A percentile compares a stretch with the other conserved stretches of the same genome.
Conservation (phyloP, 1,284 basidiomycete genomes). For the Heterobasidion annosum region DNA sequence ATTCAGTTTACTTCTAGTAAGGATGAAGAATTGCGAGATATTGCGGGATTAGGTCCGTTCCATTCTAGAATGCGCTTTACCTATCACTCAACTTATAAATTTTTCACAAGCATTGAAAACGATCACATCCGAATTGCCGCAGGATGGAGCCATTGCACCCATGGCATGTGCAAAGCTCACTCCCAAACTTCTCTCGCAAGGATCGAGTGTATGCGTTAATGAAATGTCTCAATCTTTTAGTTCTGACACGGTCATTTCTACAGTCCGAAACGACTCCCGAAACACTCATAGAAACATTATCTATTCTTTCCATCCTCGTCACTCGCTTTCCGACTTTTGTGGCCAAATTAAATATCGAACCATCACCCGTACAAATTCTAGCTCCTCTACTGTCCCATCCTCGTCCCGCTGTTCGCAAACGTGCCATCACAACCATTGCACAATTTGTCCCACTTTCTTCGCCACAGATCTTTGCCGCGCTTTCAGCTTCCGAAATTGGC, state of each 20-base stretch:
- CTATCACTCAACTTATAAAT: conserved; percentile 1
- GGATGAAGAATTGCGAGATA: conserved; percentile 88
- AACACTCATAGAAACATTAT: conserved; percentile 81
- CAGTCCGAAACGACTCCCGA: conserved; percentile 72
- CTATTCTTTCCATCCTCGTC: conserved; percentile 88
- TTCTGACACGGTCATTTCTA: background rate
- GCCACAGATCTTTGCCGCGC: conserved; percentile 41
- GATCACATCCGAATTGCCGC: conserved; percentile 83
- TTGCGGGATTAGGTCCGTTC: conserved; percentile 79
- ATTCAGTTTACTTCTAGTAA: conserved; percentile 79
- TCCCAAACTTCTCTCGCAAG: conserved; percentile 74
- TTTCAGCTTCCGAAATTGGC: conserved; percentile 51
- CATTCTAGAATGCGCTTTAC: background rate
- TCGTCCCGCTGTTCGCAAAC: conserved; percentile 83
- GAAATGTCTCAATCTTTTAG: background rate
- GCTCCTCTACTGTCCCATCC: conserved; percentile 69
- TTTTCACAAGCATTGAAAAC: conserved; percentile 75
- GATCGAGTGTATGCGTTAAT: conserved; percentile 53
- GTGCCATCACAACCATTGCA: conserved; percentile 79
- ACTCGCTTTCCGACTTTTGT: conserved; percentile 75
- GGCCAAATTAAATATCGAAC: conserved; percentile 40
- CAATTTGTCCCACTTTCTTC: conserved; percentile 70
- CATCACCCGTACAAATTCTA: conserved; percentile 63
- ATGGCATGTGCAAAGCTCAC: conserved; percentile 81
- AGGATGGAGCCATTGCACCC: conserved; percentile 68